These are phyloP conservation scores for Suillus sp. DNA, from an alignment of 768 basidiomycete genomes.

Conservation along the genomic window DNA sequence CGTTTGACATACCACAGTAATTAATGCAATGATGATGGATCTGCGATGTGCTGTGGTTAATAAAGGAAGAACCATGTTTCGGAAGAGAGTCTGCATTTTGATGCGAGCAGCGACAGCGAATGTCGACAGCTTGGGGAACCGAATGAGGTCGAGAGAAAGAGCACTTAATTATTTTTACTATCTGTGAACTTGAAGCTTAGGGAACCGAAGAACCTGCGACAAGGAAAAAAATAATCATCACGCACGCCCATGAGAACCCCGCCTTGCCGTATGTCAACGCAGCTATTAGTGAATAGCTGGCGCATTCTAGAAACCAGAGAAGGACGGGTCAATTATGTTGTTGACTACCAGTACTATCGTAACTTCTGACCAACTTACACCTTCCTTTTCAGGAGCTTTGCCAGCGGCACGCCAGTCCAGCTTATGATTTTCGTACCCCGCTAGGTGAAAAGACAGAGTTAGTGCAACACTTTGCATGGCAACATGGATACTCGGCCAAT, in stretches of 20 bases:
- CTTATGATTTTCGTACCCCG: neutral
- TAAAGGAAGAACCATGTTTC: slow-evolving; percentile 26
- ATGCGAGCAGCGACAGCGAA: neutral
- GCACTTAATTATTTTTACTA: neutral
- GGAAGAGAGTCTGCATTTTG: neutral
- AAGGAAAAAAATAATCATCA: neutral
- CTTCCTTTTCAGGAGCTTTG: slow-evolving; percentile 1
- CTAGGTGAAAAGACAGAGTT: neutral
- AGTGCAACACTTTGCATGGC: slow-evolving; percentile 22
- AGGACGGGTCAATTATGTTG: neutral
- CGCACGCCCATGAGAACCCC: neutral
- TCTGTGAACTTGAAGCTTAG: neutral
- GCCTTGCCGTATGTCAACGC: neutral
- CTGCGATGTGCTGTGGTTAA: slow-evolving; percentile 31
- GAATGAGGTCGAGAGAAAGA: neutral
- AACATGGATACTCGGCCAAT: slow-evolving; percentile 24
- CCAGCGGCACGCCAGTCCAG: too few species aligned
- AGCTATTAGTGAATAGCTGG: neutral
- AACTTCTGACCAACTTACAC: too few species aligned
- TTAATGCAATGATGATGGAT: slow-evolving; percentile 28
- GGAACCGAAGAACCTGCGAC: neutral
- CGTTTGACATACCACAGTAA: slow-evolving; percentile 24
- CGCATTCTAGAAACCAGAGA: neutral
- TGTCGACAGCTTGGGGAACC: neutral
- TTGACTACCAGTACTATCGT: too few species aligned